Evolutionary conservation across 2,329 filamentous ascomycete genomes (phyloP).

Genomic region (Mollisiaceae sp.): DNA sequence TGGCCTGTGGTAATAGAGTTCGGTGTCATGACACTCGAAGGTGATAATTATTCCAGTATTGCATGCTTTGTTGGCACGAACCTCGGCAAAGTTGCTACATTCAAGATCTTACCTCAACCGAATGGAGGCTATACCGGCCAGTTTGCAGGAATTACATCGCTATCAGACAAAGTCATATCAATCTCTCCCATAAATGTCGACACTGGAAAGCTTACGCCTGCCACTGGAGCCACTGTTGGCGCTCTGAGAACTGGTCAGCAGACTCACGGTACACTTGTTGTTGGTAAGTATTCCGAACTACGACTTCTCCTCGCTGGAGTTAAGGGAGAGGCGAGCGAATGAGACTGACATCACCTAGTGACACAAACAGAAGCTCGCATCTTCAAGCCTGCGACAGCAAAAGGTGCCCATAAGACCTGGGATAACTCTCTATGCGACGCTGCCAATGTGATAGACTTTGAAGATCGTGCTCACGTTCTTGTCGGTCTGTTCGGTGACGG

Average conservation of each 20-base stretch:
- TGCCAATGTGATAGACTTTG: conserved; percentile 76
- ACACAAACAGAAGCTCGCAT: conserved; percentile 78
- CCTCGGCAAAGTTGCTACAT: conserved; percentile 80
- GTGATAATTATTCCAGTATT: conserved; percentile 95
- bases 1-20: conserved; percentile 87
- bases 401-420: conserved; percentile 91
- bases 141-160: conserved; percentile 68
- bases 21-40: conserved; percentile 89
- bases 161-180: conserved; percentile 74
- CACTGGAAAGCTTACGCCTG: conserved; percentile 75
- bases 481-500: conserved; percentile 87
- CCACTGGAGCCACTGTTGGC: conserved; percentile 77
- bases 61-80: conserved; percentile 90
- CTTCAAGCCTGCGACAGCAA: conserved; percentile 82
- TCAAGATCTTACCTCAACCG: conserved; percentile 81
- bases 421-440: conserved; percentile 81
- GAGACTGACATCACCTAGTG: conserved; percentile 46
- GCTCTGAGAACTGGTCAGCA: conserved; percentile 75
- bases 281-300: conserved; percentile 55
- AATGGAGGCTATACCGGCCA: conserved; percentile 74
- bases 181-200: conserved; percentile 82
- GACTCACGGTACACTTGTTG: conserved; percentile 81
- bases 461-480: conserved; percentile 77
- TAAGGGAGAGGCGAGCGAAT: too few relatives aligned
- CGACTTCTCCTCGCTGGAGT: background rate